Conservation (phyloP, 768 basidiomycete genomes). For the Pisolithus orientalis region DNA sequence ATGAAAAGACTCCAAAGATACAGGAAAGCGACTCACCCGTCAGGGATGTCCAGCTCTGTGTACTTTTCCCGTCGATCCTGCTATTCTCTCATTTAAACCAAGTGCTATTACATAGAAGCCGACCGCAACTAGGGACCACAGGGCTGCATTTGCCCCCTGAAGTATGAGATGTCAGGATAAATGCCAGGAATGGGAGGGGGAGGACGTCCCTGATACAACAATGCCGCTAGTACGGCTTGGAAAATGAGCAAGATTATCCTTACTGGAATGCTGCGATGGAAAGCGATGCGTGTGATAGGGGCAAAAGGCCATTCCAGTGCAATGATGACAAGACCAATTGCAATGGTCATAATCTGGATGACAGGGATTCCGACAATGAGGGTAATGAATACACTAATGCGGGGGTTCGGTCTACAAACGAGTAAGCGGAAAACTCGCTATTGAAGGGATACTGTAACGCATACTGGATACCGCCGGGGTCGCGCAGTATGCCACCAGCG, state of each 20-base stretch:
- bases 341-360: constrained; percentile 62
- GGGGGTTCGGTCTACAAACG: constrained; percentile 48
- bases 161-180: constrained; percentile 1
- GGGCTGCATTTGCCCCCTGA: constrained; percentile 79
- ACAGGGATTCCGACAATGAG: constrained; percentile 76
- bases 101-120: constrained; percentile 63
- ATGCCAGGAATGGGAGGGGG: background rate
- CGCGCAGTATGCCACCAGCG: constrained; percentile 69
- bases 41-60: constrained; percentile 54
- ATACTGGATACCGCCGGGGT: constrained; percentile 76
- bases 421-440: background rate
- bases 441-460: constrained; percentile 21
- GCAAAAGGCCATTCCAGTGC: constrained; percentile 71
- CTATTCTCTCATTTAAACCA: constrained; percentile 62
- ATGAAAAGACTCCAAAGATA: too few species aligned
- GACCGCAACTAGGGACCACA: constrained; percentile 74
- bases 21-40: constrained; percentile 9
- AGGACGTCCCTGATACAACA: constrained; percentile 72
- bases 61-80: constrained; percentile 56
- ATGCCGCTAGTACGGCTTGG: constrained; percentile 53
- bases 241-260: constrained; percentile 58
- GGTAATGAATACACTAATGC: constrained; percentile 55
- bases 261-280: constrained; percentile 62
- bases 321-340: constrained; percentile 53
- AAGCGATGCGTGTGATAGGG: constrained; percentile 41